Evolutionary conservation across 495 filamentous ascomycete species (phyloP).

Genomic region (Tricharina praecox): DNA sequence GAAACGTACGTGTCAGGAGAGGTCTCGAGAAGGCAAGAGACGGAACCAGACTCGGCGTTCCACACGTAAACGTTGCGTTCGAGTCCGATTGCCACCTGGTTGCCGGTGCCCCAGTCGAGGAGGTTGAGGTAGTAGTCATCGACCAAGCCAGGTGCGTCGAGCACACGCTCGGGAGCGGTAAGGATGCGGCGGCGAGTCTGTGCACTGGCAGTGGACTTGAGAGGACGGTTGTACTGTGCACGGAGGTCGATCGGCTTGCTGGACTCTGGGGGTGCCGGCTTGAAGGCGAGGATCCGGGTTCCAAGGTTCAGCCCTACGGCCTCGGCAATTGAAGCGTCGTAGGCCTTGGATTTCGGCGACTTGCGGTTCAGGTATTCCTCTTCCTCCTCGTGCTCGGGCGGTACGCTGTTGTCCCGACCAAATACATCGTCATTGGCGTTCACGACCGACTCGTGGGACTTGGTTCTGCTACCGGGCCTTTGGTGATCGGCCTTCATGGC

Average conservation of each 20-base stretch:
- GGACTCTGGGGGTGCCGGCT: constrained; percentile 89
- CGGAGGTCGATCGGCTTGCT: constrained; percentile 95
- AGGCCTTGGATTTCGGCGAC: constrained; percentile 72
- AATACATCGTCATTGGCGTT: constrained; percentile 11
- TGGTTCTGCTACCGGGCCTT: constrained; percentile 38
- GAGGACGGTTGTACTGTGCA: constrained; percentile 91
- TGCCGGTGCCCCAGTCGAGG: constrained; percentile 89
- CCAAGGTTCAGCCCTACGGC: constrained; percentile 87
- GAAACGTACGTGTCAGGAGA: constrained; percentile 84
- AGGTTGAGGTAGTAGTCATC: constrained; percentile 99
- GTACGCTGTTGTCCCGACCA: constrained; percentile 7
- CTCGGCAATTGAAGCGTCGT: constrained; percentile 76
- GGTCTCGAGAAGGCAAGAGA: constrained; percentile 72
- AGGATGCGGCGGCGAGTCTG: constrained; percentile 82
- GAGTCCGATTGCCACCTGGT: constrained; percentile 94
- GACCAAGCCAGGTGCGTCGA: constrained; percentile 90
- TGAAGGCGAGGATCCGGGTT: constrained; percentile 94
- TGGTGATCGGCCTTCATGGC: constrained; percentile 55
- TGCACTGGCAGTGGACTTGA: constrained; percentile 57
- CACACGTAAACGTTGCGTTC: constrained; percentile 96
- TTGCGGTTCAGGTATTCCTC: constrained; percentile 44
- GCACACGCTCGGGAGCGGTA: constrained; percentile 85
- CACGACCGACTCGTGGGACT: constrained; percentile 30
- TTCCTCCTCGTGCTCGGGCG: constrained; percentile 32
- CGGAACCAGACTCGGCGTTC: constrained; percentile 88